Conservation (phyloP, 2,329 filamentous ascomycete genomes). For the Periglandula ipomoeae region DNA sequence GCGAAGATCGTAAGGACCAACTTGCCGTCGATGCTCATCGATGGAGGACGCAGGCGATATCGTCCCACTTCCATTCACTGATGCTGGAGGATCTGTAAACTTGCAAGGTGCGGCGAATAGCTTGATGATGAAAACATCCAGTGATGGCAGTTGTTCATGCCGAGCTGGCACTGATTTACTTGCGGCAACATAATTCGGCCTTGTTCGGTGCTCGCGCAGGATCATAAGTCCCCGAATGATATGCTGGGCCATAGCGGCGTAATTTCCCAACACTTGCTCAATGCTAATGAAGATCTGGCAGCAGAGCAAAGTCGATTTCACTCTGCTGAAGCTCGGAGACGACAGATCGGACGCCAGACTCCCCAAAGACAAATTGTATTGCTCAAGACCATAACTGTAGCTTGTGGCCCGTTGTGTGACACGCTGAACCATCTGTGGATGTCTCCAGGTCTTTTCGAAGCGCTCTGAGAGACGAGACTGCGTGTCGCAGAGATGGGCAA, state of each 20-base stretch:
- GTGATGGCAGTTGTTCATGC: conserved; percentile 23
- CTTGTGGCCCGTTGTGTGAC: conserved; percentile 18
- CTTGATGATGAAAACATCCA: conserved; percentile 34
- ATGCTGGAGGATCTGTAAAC: conserved; percentile 23
- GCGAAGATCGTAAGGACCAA: conserved; percentile 16
- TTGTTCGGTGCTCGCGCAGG: conserved; percentile 30
- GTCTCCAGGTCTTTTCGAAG: conserved; percentile 30
- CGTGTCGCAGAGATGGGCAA: conserved; percentile 27
- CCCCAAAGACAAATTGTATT: conserved; percentile 32
- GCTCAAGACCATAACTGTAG: conserved; percentile 29
- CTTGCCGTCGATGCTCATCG: conserved; percentile 8
- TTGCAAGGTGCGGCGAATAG: conserved; percentile 32
- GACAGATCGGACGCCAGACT: conserved; percentile 30
- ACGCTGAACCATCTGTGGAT: conserved; percentile 16
- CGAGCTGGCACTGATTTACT: conserved; percentile 22
- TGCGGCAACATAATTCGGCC: conserved; percentile 21
- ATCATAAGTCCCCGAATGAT: conserved; percentile 34
- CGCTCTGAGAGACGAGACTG: conserved; percentile 28
- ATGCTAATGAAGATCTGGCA: conserved; percentile 39
- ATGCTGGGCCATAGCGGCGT: conserved; percentile 31
- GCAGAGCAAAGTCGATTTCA: conserved; percentile 33
- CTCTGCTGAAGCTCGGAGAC: conserved; percentile 16
- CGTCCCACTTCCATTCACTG: conserved; percentile 9
- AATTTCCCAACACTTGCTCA: conserved; percentile 32
- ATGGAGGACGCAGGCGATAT: conserved; percentile 1